Evolutionary conservation across 805 yeast genomes (phyloP), one percentile per base, ranked within the genome.

Genomic region (Kockiozyma suomiensis): DNA sequence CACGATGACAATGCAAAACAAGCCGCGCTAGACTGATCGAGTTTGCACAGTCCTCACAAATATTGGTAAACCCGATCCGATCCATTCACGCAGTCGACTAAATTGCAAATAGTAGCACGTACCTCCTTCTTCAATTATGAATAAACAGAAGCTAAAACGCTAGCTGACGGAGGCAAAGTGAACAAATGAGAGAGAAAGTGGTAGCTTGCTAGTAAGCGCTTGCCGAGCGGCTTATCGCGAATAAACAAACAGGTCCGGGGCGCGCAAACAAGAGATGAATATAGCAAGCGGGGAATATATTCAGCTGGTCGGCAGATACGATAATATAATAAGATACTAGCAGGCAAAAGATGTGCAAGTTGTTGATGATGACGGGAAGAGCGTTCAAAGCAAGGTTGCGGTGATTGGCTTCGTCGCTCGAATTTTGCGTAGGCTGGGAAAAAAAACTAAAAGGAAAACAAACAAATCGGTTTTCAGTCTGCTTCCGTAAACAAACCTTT

Each of bases 151-250:
- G 17, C 30, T 17, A 33, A 32, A 8, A 41, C 19, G 41, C 41
- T 10, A 25, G 50, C 26, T 33, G 40, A n/a, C 26, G 37, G 50
- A 17, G 13, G n/a, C n/a, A n/a, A n/a, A 33, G 32, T 21, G 43
- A 13, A 40, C 19, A 13, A n/a, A 33, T 6, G 52, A 8, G 40
- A 3, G 26, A 15, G 38, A 33, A n/a, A n/a, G 38, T 6, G 23
- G 40, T n/a, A 15, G 50, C 7, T 32, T 15, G 3, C 10, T 26
- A 5, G 37, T 30, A 8, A 30, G 26, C 21, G 19, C 12, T 26
- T 15, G 50, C 25, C 26, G 52, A 37, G 43, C 52, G 52, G 43
- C 43, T 49, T 49, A 35, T 37, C 43, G 32, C 10, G 5, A 49
- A 35, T 25, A 35, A 35, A 35, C 52, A 37, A 49, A 25, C 49